A percentile compares a stretch with the other conserved stretches of the same genome.
These are phyloP conservation scores for Spergularia azorica DNA, from an alignment of 179 eudicot genomes.

Conservation along the genomic window DNA sequence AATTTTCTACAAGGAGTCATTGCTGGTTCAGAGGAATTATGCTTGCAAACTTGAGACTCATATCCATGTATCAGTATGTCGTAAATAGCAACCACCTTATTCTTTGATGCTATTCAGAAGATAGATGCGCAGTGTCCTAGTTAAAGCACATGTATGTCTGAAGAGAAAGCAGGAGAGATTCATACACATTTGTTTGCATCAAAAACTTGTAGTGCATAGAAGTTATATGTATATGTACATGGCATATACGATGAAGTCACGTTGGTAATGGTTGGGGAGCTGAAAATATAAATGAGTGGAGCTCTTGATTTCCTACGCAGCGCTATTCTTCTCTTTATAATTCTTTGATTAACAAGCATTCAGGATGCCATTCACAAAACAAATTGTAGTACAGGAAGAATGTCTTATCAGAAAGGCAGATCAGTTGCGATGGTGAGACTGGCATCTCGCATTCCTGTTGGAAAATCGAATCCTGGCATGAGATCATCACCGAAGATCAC, in stretches of 20 bases:
- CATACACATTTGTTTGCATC: not conserved
- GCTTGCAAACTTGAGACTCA: constrained; percentile 37
- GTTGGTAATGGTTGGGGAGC: not conserved
- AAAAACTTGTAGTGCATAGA: not conserved
- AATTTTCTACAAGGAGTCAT: constrained; percentile 52
- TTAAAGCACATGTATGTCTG: not conserved
- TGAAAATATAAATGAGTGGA: not conserved
- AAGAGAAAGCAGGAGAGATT: not conserved
- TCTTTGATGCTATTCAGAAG: constrained; percentile 9
- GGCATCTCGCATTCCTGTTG: constrained; percentile 43
- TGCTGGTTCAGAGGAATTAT: constrained; percentile 45
- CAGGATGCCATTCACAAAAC: constrained; percentile 6
- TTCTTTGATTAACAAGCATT: not conserved
- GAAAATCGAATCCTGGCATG: constrained; percentile 61
- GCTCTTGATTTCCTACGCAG: not conserved
- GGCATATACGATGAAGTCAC: not conserved
- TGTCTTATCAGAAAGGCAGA: constrained; percentile 45
- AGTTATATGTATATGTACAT: not conserved
- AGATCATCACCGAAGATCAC: constrained; percentile 72
- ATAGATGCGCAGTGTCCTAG: not conserved
- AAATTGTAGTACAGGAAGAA: not conserved
- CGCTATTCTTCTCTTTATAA: too few species aligned
- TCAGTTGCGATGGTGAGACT: constrained; percentile 47
- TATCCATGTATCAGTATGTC: not conserved
- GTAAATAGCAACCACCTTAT: constrained; percentile 1